Evolutionary conservation across 2,329 filamentous ascomycete genomes (phyloP), one percentile per base, ranked within the genome.

Genomic region (Monascus ruber): DNA sequence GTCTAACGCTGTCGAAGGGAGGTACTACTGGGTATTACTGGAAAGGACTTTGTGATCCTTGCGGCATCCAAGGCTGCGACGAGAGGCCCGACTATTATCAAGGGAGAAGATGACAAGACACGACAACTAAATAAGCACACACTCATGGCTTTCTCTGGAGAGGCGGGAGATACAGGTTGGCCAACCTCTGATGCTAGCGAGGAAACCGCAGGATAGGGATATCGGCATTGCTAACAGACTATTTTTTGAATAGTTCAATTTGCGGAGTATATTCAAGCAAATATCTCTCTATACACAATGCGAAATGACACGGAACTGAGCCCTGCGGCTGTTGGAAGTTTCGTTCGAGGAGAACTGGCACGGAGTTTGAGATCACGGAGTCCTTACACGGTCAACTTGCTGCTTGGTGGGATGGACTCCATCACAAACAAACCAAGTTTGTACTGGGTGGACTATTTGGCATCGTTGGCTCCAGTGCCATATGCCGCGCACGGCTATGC

Each of bases 401-500:
- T 98, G 44, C 80, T 98, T 42, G 91, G 89, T 50, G 91, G 93
- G 49, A 83, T 94, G 54, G 89, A 98, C 65, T 80, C 84, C 49
- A 91, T 94, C 67, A 87, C 84, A 51, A 76, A 85, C 66, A 85
- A 91, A 74, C 89, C 91, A 26, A 83, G 82, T 56, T 70, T 98
- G 50, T 94, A 94, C 75, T 98, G 91, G 91, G 76, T 95, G 54
- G 89, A 98, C 63, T 96, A 96, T 68, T 78, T 98, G 58, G 91
- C 89, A 49, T 81, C 88, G 45, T 69, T 88, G 59, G 89, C 87
- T 4, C 77, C 84, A 27, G 72, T 98, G 35, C 91, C 91, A 40
- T 98, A 98, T 60, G 93, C 91, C 36, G 91, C 91, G 44, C 93
- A 98, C 56, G 91, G 91, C 52, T 98, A 98, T 68, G 91, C 91